These are phyloP conservation scores for Boletus fagicola DNA, from an alignment of 768 basidiomycete species.

Conservation along the genomic window DNA sequence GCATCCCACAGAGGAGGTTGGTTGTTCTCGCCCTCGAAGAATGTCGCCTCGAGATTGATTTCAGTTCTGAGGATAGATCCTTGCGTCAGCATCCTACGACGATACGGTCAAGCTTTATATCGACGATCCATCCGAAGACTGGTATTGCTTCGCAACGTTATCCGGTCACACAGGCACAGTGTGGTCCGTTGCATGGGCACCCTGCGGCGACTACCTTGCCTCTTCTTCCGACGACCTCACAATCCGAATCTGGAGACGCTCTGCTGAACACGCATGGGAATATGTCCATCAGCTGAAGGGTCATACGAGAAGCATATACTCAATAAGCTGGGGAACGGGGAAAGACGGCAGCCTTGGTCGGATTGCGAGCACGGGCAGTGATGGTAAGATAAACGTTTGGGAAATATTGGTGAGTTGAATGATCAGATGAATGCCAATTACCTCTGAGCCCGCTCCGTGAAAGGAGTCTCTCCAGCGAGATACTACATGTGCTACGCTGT, in stretches of 20 bases:
- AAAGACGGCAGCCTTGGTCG: conserved; percentile 59
- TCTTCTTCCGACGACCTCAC: conserved; percentile 84
- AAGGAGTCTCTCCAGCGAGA: conserved; percentile 21
- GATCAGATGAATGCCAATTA: not conserved
- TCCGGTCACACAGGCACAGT: conserved; percentile 84
- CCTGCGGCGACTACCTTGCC: conserved; percentile 76
- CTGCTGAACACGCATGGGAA: conserved; percentile 61
- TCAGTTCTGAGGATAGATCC: conserved; percentile 55
- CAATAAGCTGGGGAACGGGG: conserved; percentile 67
- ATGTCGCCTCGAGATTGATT: conserved; percentile 7
- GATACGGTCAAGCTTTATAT: conserved; percentile 92
- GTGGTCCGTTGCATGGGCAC: conserved; percentile 85
- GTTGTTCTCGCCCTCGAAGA: conserved; percentile 39
- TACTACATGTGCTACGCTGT: conserved; percentile 27
- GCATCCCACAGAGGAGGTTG: conserved; percentile 95
- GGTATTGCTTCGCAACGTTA: conserved; percentile 84
- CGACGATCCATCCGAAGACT: conserved; percentile 93
- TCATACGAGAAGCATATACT: conserved; percentile 77
- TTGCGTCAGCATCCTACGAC: conserved; percentile 96
- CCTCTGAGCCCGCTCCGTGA: not conserved
- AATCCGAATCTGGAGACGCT: conserved; percentile 80
- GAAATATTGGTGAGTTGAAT: conserved; percentile 54
- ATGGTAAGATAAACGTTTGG: conserved; percentile 83
- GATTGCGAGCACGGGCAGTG: conserved; percentile 82
- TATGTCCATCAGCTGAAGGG: conserved; percentile 57